These are phyloP conservation scores for Fusarium verrucosum DNA, from an alignment of 2,329 filamentous ascomycete species.

Conservation along the genomic window DNA sequence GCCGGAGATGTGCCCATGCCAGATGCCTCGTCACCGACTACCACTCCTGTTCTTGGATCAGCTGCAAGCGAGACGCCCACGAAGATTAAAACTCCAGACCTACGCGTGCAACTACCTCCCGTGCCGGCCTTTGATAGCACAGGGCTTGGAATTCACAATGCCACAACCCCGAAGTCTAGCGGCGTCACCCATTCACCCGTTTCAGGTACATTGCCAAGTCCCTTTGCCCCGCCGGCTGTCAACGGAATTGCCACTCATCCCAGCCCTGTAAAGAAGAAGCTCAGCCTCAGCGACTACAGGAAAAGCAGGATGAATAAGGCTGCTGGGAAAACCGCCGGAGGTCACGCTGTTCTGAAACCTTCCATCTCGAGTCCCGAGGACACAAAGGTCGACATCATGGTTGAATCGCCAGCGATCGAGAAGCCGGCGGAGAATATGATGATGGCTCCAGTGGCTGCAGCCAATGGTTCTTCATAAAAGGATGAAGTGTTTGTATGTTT, in stretches of 20 bases:
- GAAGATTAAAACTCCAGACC: slow-evolving; percentile 56
- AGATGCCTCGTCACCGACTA: slow-evolving; percentile 48
- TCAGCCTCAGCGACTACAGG: slow-evolving; percentile 72
- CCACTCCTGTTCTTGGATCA: slow-evolving; percentile 20
- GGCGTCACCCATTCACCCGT: slow-evolving; percentile 62
- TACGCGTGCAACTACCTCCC: slow-evolving; percentile 66
- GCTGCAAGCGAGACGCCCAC: slow-evolving; percentile 20
- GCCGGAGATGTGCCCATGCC: slow-evolving; percentile 41
- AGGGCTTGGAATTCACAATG: slow-evolving; percentile 47
- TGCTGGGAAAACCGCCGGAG: slow-evolving; percentile 50
- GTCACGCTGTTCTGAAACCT: slow-evolving; percentile 46
- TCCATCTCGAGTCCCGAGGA: slow-evolving; percentile 50
- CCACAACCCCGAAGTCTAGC: slow-evolving; percentile 59
- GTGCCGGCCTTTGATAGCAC: slow-evolving; percentile 60
- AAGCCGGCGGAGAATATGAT: slow-evolving; percentile 43
- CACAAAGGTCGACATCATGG: slow-evolving; percentile 49
- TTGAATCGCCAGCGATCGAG: slow-evolving; percentile 45
- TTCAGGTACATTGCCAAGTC: slow-evolving; percentile 52
- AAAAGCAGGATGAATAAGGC: slow-evolving; percentile 67
- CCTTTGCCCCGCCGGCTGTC: slow-evolving; percentile 54
- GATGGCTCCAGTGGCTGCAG: slow-evolving; percentile 35
- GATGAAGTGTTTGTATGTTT: slow-evolving; percentile 42
- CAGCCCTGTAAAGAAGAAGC: slow-evolving; percentile 73
- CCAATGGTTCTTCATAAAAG: slow-evolving; percentile 45
- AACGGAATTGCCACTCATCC: slow-evolving; percentile 60